Conservation (phyloP, 1,284 basidiomycete genomes). For the Neolentinus lepideus region DNA sequence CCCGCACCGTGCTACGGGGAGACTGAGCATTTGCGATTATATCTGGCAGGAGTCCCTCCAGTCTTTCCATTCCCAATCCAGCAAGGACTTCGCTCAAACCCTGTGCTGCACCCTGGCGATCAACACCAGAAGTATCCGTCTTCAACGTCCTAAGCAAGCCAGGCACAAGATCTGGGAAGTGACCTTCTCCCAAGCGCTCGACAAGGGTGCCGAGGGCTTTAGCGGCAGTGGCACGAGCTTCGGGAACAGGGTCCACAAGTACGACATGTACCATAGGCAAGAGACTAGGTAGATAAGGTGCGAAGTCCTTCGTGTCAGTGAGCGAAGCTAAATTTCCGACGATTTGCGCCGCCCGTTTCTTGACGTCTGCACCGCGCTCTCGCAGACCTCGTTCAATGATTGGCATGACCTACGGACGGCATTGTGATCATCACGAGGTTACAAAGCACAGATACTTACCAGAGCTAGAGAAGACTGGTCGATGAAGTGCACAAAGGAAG, state of each 20-base stretch:
- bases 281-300: slow-evolving; percentile 88
- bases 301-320: slow-evolving; percentile 94
- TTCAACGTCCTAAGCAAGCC: slow-evolving; percentile 88
- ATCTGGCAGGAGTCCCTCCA: slow-evolving; percentile 92
- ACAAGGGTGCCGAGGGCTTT: slow-evolving; percentile 97
- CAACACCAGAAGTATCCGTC: slow-evolving; percentile 92
- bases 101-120: slow-evolving; percentile 96
- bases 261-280: slow-evolving; percentile 91
- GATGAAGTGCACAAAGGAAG: slow-evolving; percentile 97
- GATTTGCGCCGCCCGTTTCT: slow-evolving; percentile 95
- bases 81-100: slow-evolving; percentile 95
- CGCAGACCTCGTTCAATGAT: slow-evolving; percentile 92
- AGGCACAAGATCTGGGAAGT: slow-evolving; percentile 94
- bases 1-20: slow-evolving; percentile 86
- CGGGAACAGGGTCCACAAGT: slow-evolving; percentile 92
- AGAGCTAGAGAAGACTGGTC: slow-evolving; percentile 97
- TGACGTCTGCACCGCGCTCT: slow-evolving; percentile 89
- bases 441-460: slow-evolving; percentile 34
- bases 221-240: slow-evolving; percentile 94
- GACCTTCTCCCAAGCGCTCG: slow-evolving; percentile 90
- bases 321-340: slow-evolving; percentile 94
- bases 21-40: slow-evolving; percentile 91
- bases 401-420: slow-evolving; percentile 63
- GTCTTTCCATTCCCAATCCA: slow-evolving; percentile 93
- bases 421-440: not conserved